Evolutionary conservation across 208 protist species (phyloP).

Genomic region (Porcisia deanei): DNA sequence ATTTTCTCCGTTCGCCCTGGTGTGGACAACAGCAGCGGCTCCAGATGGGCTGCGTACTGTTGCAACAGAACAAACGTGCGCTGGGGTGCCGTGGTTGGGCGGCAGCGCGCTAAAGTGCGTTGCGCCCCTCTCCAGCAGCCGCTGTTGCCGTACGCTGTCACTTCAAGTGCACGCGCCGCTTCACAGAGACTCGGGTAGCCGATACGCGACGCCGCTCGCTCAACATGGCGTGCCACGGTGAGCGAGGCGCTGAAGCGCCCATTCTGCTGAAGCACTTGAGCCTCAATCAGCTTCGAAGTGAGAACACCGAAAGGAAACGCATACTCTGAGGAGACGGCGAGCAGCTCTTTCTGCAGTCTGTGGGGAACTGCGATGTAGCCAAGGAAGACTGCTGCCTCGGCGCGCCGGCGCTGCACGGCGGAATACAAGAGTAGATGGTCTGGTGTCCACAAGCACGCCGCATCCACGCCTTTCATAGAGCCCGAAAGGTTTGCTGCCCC

Average conservation of each 20-base stretch:
- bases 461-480: neutral
- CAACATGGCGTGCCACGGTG: constrained; percentile 25
- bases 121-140: constrained; percentile 19
- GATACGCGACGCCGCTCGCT: constrained; percentile 39
- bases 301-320: constrained; percentile 72
- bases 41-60: constrained; percentile 21
- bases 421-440: constrained; percentile 74
- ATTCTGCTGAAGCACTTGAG: constrained; percentile 35
- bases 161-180: constrained; percentile 18
- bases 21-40: constrained; percentile 19
- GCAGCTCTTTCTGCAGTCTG: constrained; percentile 32
- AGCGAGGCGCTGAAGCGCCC: constrained; percentile 42
- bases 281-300: constrained; percentile 52
- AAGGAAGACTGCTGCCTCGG: constrained; percentile 59
- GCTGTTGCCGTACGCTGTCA: constrained; percentile 13
- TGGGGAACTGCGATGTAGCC: constrained; percentile 36
- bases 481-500: too few relatives aligned
- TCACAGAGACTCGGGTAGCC: constrained; percentile 36
- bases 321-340: constrained; percentile 41
- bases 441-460: constrained; percentile 51
- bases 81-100: constrained; percentile 4
- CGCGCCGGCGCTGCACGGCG: constrained; percentile 55
- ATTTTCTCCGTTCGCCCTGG: neutral
- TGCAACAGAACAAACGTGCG: constrained; percentile 18
- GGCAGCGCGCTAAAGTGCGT: constrained; percentile 12